These are phyloP conservation scores for Sugiyamaella xylanicola DNA, from an alignment of 1,139 yeast species.

Conservation along the genomic window DNA sequence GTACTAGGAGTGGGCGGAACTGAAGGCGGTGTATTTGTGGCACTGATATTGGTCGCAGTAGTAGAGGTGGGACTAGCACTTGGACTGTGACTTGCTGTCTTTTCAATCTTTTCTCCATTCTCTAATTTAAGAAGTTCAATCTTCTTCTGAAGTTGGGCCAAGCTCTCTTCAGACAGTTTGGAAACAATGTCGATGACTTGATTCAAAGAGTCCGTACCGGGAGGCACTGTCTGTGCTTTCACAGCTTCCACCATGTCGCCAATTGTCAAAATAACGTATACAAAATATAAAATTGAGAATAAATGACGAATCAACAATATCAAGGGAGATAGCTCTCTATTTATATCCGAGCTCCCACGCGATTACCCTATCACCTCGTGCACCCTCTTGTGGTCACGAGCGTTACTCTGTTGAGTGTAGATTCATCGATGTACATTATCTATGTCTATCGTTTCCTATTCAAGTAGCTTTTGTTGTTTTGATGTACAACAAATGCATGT, in stretches of 20 bases:
- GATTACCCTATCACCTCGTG: slow-evolving; percentile 1
- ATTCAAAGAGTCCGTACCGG: neutral
- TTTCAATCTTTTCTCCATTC: neutral
- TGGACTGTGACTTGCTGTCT: too few relatives aligned
- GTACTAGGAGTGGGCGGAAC: neutral
- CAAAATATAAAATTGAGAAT: neutral
- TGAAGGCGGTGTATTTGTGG: neutral
- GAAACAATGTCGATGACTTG: slow-evolving; percentile 2
- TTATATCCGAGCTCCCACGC: neutral
- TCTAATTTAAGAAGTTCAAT: slow-evolving; percentile 4
- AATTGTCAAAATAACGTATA: neutral
- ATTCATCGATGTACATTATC: slow-evolving; percentile 3
- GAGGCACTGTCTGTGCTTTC: neutral
- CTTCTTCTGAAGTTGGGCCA: slow-evolving; percentile 6
- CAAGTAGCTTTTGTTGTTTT: slow-evolving; percentile 1
- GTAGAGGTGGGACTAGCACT: neutral
- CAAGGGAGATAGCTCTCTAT: neutral
- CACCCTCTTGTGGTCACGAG: neutral
- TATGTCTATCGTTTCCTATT: neutral
- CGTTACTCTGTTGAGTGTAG: neutral
- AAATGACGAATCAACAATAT: neutral
- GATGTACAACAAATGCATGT: neutral
- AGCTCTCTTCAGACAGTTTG: slow-evolving; percentile 10
- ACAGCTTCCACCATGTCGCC: slow-evolving; percentile 12
- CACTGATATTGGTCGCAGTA: neutral